phyloP scores from a whole-genome alignment of 495 filamentous ascomycete genomes.

The Parmelia sp. region DNA sequence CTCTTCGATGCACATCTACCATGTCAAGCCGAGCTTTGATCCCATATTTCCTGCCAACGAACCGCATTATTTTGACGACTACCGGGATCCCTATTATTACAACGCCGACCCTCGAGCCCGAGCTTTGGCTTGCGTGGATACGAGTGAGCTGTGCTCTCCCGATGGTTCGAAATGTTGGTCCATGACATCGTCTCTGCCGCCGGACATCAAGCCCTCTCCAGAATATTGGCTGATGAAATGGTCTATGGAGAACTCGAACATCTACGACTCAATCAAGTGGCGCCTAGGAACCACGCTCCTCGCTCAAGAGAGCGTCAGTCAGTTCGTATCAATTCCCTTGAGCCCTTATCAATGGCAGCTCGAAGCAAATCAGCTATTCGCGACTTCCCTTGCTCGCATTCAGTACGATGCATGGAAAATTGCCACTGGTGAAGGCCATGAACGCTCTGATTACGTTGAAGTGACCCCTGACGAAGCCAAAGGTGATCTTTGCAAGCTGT shows the following conservation, averaged over 20 bases:
- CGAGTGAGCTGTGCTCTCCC: constrained; percentile 22
- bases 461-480: constrained; percentile 18
- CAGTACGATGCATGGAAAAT: constrained; percentile 26
- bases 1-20: constrained; percentile 22
- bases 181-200: constrained; percentile 13
- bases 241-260: constrained; percentile 24
- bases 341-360: constrained; percentile 25
- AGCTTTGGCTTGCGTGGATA: constrained; percentile 25
- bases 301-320: constrained; percentile 24
- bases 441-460: constrained; percentile 20
- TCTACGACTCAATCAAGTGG: constrained; percentile 26
- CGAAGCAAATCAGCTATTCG: constrained; percentile 25
- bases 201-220: background rate
- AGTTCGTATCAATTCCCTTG: constrained; percentile 21
- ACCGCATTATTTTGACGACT: constrained; percentile 5
- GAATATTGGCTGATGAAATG: constrained; percentile 25
- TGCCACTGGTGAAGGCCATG: constrained; percentile 24
- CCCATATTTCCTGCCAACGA: constrained; percentile 24
- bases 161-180: constrained; percentile 24
- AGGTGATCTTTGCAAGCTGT: constrained; percentile 15
- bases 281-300: constrained; percentile 25
- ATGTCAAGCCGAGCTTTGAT: constrained; percentile 23
- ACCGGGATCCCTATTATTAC: constrained; percentile 14
- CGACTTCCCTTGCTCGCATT: constrained; percentile 26
- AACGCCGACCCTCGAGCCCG: constrained; percentile 22